Conservation (phyloP, 805 yeast species). For the Teunomyces cretensis region DNA sequence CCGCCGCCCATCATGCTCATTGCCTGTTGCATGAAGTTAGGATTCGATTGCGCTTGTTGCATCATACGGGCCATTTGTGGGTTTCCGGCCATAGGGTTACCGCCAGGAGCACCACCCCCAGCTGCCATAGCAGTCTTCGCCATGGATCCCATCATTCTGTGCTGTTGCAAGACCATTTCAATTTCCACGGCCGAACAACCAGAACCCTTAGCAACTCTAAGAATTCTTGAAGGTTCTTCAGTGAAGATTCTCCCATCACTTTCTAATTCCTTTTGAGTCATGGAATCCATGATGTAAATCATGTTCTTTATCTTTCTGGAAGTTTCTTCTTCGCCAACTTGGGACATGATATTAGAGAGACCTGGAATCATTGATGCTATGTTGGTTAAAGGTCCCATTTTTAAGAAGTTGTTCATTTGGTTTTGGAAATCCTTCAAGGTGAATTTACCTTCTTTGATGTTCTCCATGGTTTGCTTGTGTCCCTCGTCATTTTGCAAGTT, state of each 20-base stretch:
- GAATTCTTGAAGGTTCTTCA: conserved; percentile 79
- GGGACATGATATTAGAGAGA: conserved; percentile 76
- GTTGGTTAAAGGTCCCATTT: conserved; percentile 95
- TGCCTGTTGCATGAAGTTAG: conserved; percentile 58
- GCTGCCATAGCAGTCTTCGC: conserved; percentile 68
- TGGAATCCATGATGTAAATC: conserved; percentile 92
- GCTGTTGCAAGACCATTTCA: conserved; percentile 88
- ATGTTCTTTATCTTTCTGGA: conserved; percentile 78
- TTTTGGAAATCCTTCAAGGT: conserved; percentile 89
- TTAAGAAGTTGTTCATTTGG: conserved; percentile 91
- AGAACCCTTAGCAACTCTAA: conserved; percentile 90
- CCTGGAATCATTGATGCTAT: conserved; percentile 96
- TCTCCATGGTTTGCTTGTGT: conserved; percentile 87
- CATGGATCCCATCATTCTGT: conserved; percentile 91
- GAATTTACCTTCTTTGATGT: conserved; percentile 92
- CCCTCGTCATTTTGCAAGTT: conserved; percentile 64
- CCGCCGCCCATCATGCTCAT: conserved; percentile 65
- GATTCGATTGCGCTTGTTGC: conserved; percentile 55
- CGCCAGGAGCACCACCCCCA: conserved; percentile 31
- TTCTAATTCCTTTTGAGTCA: conserved; percentile 90
- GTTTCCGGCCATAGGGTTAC: conserved; percentile 23
- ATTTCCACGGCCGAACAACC: conserved; percentile 92
- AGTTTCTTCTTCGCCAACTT: conserved; percentile 90
- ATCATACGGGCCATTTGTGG: conserved; percentile 50
- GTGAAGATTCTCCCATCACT: conserved; percentile 81